These are phyloP conservation scores for Claviceps quebecensis DNA, from an alignment of 2,329 filamentous ascomycete species.

Conservation along the genomic window DNA sequence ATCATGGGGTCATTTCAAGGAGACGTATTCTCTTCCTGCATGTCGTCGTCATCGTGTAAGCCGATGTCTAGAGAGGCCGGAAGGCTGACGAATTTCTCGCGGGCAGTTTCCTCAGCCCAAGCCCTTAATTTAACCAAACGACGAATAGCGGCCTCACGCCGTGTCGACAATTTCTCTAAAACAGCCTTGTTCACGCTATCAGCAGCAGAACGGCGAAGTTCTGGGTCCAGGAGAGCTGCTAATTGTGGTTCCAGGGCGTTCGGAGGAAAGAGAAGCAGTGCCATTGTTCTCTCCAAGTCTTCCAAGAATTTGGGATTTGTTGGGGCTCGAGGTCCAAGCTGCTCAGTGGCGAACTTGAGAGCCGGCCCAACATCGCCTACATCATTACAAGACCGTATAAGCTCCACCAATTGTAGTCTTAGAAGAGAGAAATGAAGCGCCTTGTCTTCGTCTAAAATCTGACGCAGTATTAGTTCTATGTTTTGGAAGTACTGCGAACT, in stretches of 20 bases:
- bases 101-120: conserved; percentile 63
- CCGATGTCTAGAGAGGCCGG: conserved; percentile 24
- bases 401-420: conserved; percentile 81
- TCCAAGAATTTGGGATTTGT: conserved; percentile 68
- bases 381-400: conserved; percentile 66
- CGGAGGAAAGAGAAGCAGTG: conserved; percentile 75
- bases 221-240: conserved; percentile 62
- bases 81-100: conserved; percentile 17
- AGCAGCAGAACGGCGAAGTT: conserved; percentile 71
- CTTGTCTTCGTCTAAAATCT: conserved; percentile 80
- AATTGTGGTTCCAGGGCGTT: conserved; percentile 66
- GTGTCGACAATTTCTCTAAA: conserved; percentile 54
- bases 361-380: conserved; percentile 63
- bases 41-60: conserved; percentile 25
- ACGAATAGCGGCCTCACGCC: conserved; percentile 68
- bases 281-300: conserved; percentile 86
- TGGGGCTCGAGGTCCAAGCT: conserved; percentile 76
- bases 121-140: conserved; percentile 67
- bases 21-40: conserved; percentile 12
- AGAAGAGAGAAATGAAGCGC: conserved; percentile 80
- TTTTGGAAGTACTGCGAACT: background rate
- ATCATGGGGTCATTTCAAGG: conserved; percentile 32
- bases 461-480: conserved; percentile 7
- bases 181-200: conserved; percentile 82
- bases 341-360: conserved; percentile 72